phyloP scores from a whole-genome alignment of 495 filamentous ascomycete species.

The Lasiosphaeria ovina region DNA sequence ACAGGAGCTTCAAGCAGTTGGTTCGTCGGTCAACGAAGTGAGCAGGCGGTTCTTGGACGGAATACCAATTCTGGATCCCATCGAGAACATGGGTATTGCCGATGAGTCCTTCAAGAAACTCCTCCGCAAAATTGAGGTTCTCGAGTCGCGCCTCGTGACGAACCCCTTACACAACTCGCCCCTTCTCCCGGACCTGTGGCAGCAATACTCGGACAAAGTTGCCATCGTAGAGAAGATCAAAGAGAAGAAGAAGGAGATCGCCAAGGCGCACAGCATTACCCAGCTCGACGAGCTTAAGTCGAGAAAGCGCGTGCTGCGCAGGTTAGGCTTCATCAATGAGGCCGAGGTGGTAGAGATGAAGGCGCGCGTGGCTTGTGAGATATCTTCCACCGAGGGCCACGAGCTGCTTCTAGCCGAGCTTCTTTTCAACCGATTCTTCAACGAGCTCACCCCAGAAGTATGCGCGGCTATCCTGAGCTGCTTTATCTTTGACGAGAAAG shows the following conservation, averaged over 20 bases:
- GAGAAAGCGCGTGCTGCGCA: conserved; percentile 91
- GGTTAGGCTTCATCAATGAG: conserved; percentile 95
- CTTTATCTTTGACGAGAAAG: conserved; percentile 97
- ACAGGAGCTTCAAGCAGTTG: conserved; percentile 62
- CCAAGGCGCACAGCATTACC: conserved; percentile 75
- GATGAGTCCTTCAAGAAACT: conserved; percentile 92
- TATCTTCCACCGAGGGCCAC: conserved; percentile 77
- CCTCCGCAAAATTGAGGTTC: conserved; percentile 91
- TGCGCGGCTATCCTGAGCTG: conserved; percentile 80
- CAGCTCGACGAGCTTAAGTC: conserved; percentile 95
- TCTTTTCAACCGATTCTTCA: conserved; percentile 97
- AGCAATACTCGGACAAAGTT: conserved; percentile 79
- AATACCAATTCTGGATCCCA: conserved; percentile 79
- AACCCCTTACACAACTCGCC: conserved; percentile 91
- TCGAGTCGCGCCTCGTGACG: conserved; percentile 83
- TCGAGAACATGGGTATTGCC: conserved; percentile 90
- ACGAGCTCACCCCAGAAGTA: conserved; percentile 84
- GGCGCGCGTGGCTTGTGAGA: conserved; percentile 94
- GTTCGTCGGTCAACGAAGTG: conserved; percentile 66
- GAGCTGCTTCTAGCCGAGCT: conserved; percentile 90
- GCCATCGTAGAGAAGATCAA: conserved; percentile 76
- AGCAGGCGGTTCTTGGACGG: conserved; percentile 89
- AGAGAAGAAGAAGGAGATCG: conserved; percentile 79
- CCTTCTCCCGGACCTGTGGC: conserved; percentile 74
- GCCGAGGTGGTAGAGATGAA: conserved; percentile 92